phyloP scores from a whole-genome alignment of 306 rosid genomes.

The Vachellia collinsii region DNA sequence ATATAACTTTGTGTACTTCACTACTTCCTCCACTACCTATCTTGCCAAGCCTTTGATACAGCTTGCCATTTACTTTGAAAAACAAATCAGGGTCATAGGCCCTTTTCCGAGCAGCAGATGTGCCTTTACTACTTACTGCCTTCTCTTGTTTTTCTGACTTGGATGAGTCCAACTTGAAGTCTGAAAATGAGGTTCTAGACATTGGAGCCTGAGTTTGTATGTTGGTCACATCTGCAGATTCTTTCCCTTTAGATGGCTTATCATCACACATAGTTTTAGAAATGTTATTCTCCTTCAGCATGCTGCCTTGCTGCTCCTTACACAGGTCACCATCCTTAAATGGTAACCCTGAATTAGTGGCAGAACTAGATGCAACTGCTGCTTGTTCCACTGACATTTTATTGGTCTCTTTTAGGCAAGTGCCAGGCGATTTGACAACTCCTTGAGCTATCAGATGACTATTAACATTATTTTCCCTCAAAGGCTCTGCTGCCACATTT shows the following conservation, averaged over 20 bases:
- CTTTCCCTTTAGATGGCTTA: slow-evolving; percentile 48
- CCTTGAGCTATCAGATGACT: slow-evolving; percentile 45
- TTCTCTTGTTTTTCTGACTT: slow-evolving; percentile 70
- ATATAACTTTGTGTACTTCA: slow-evolving; percentile 98
- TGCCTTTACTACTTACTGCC: slow-evolving; percentile 55
- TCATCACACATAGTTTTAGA: slow-evolving; percentile 37
- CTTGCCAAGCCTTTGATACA: slow-evolving; percentile 98
- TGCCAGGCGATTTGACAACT: slow-evolving; percentile 41
- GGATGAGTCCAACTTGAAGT: slow-evolving; percentile 58
- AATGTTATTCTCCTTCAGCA: slow-evolving; percentile 46
- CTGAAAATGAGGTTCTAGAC: slow-evolving; percentile 48
- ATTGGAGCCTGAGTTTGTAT: slow-evolving; percentile 48
- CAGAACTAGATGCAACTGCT: slow-evolving; percentile 42
- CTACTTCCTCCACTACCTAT: slow-evolving; percentile 99
- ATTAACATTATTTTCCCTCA: slow-evolving; percentile 44
- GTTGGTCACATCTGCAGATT: slow-evolving; percentile 46
- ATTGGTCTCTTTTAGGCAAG: slow-evolving; percentile 42
- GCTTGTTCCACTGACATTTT: slow-evolving; percentile 48
- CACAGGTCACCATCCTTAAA: slow-evolving; percentile 46
- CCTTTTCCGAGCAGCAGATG: slow-evolving; percentile 67
- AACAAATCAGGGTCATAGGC: slow-evolving; percentile 87
- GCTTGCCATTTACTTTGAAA: slow-evolving; percentile 93
- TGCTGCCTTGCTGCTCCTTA: slow-evolving; percentile 50
- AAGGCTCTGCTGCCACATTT: slow-evolving; percentile 44
- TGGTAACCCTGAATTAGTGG: slow-evolving; percentile 41